A percentile compares a stretch with the other conserved stretches of the same genome.
phyloP scores from a whole-genome alignment of 2,329 filamentous ascomycete species.

The Cercospora sp. region DNA sequence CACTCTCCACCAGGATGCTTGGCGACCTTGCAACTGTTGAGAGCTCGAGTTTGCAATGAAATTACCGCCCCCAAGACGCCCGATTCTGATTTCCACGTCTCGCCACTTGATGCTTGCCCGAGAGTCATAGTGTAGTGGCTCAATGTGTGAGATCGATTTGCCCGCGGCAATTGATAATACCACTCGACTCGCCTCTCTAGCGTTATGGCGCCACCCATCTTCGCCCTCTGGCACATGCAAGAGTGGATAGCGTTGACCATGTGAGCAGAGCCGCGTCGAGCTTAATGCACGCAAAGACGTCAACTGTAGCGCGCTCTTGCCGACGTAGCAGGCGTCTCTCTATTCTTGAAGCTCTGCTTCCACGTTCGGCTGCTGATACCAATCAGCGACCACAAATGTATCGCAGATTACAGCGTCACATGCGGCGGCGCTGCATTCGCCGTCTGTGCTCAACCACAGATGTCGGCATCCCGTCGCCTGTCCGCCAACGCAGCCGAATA shows the following conservation, averaged over 20 bases:
- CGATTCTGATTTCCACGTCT: not conserved
- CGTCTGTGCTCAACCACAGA: not conserved
- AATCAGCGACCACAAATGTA: not conserved
- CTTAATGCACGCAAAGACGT: conserved; percentile 6
- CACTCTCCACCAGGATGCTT: conserved; percentile 1
- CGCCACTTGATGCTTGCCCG: not conserved
- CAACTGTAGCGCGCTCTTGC: conserved; percentile 1
- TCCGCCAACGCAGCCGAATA: not conserved
- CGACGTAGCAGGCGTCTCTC: not conserved
- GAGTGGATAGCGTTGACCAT: conserved; percentile 1
- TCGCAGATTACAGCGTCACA: not conserved
- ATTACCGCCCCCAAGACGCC: not conserved
- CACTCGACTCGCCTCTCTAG: not conserved
- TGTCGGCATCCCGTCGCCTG: not conserved
- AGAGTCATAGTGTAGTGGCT: not conserved
- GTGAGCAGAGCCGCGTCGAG: conserved; percentile 9
- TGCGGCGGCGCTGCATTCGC: not conserved
- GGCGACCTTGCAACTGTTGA: not conserved
- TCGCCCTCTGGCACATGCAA: conserved; percentile 1
- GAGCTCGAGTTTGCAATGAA: not conserved
- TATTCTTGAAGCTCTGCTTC: not conserved
- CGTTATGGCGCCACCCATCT: not conserved
- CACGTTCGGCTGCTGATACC: not conserved
- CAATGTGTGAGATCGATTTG: not conserved
- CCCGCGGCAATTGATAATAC: not conserved